Conservation (phyloP, 176 grass and related monocot species). For the Oryza glaberrima region DNA sequence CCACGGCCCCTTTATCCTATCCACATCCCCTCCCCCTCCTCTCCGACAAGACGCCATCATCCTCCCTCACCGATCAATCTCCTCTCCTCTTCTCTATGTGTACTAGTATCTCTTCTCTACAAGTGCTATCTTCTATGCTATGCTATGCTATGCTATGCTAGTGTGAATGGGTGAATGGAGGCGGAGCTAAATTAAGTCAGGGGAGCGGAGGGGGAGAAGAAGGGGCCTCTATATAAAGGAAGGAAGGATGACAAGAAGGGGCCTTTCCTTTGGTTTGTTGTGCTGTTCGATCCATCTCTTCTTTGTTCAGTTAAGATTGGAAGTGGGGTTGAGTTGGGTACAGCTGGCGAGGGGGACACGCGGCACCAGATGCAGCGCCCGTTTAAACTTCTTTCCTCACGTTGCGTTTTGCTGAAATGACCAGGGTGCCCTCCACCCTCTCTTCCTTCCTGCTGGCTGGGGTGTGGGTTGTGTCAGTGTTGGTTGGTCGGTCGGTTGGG, state of each 20-base stretch:
- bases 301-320: not conserved
- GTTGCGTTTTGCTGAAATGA: too few species aligned
- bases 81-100: too few species aligned
- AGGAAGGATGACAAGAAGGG: not conserved
- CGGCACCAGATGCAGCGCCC: not conserved
- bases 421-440: too few species aligned
- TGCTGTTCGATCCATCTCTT: too few species aligned
- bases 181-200: not conserved
- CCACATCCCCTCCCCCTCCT: constrained; percentile 48
- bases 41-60: constrained; percentile 16
- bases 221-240: not conserved
- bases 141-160: too few species aligned
- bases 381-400: not conserved
- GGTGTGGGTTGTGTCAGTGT: too few species aligned
- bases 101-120: too few species aligned
- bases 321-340: not conserved
- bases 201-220: not conserved
- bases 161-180: not conserved
- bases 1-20: constrained; percentile 96
- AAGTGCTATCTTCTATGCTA: too few species aligned
- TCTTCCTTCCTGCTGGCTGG: too few species aligned
- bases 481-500: too few species aligned
- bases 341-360: not conserved
- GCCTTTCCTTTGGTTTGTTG: not conserved
- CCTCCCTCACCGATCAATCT: too few species aligned